Percentiles rank a stretch among this genome's conserved stretches.
These are phyloP conservation scores for Penicillium vulpinum DNA, from an alignment of 2,329 filamentous ascomycete genomes.

Conservation along the genomic window DNA sequence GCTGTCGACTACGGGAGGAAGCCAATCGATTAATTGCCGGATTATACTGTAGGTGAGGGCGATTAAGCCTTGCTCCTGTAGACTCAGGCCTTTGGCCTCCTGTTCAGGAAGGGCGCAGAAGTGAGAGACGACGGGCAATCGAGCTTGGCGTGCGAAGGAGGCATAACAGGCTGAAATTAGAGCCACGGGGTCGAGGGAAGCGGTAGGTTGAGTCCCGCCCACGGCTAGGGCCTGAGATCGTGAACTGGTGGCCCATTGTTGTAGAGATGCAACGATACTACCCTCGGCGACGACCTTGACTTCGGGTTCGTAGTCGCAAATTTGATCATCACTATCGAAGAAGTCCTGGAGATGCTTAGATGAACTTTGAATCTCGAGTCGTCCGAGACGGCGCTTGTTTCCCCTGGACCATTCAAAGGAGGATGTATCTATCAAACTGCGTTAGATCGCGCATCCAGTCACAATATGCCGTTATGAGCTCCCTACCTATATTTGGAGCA, in stretches of 20 bases:
- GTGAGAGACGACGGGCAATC: slow-evolving; percentile 38
- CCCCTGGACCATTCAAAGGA: slow-evolving; percentile 32
- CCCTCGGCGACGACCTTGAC: slow-evolving; percentile 30
- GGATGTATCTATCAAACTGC: slow-evolving; percentile 24
- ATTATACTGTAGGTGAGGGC: slow-evolving; percentile 42
- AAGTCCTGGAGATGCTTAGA: slow-evolving; percentile 39
- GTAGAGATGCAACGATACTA: slow-evolving; percentile 30
- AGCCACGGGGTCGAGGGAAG: slow-evolving; percentile 29
- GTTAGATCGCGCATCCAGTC: slow-evolving; percentile 13
- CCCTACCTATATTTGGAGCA: slow-evolving; percentile 34
- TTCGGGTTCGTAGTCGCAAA: slow-evolving; percentile 30
- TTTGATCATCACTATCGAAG: slow-evolving; percentile 39
- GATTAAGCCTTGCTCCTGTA: slow-evolving; percentile 35
- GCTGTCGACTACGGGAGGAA: slow-evolving; percentile 39
- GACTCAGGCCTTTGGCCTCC: slow-evolving; percentile 22
- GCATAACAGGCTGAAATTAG: slow-evolving; percentile 38
- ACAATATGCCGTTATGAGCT: not conserved
- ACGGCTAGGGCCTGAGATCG: slow-evolving; percentile 37
- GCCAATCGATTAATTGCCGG: slow-evolving; percentile 39
- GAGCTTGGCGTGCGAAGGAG: slow-evolving; percentile 30
- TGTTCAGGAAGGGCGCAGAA: slow-evolving; percentile 35
- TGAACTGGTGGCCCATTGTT: slow-evolving; percentile 36
- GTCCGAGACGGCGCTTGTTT: slow-evolving; percentile 37
- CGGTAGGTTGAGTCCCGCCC: slow-evolving; percentile 29
- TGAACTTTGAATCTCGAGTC: slow-evolving; percentile 35